Evolutionary conservation across 495 filamentous ascomycete genomes (phyloP), one percentile per base, ranked within the genome.

Genomic region (Lineolata rhizophorae): DNA sequence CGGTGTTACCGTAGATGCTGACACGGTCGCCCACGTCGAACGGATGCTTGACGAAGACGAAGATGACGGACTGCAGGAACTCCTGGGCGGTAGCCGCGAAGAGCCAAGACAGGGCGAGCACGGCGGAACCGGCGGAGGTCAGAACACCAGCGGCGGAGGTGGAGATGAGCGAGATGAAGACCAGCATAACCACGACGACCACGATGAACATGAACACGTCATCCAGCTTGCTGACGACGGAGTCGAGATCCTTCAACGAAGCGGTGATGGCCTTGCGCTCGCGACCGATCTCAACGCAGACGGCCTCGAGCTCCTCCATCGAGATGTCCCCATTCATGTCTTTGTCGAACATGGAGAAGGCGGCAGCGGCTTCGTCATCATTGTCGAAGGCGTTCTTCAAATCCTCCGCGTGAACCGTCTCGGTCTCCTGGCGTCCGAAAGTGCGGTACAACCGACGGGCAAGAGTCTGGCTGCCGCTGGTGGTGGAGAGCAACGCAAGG

Each of bases 251-350:
- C 55, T 94, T 94, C 27, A 95, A 53, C 0, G 81, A 90, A 0
- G 85, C 85, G 1, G 80, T 83, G 42, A 95, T 94, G 2, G 84
- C 77, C 45, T 93, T 95, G 42, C 85, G 76, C 56, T 95, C 87
- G 5, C 83, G 69, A 20, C 84, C 82, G 50, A 94, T 87, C 46
- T 95, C 85, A 14, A 85, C 83, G 51, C 83, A 92, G 5, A 85
- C 81, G 16, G 81, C 68, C 46, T 94, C 85, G 11, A 95, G 62
- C 51, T 94, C 85, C 34, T 90, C 80, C 72, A 92, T 90, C 4
- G 79, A 87, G 27, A 95, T 87, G 48, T 94, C 84, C 11, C 87
- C 87, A 39, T 95, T 95, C 55, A 97, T 66, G 44, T 97, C 87
- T 38, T 84, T 84, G 52, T 97, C 85, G 35, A 94, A 94, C 64